phyloP scores from a whole-genome alignment of 768 basidiomycete species.

The Suillus weaverae region DNA sequence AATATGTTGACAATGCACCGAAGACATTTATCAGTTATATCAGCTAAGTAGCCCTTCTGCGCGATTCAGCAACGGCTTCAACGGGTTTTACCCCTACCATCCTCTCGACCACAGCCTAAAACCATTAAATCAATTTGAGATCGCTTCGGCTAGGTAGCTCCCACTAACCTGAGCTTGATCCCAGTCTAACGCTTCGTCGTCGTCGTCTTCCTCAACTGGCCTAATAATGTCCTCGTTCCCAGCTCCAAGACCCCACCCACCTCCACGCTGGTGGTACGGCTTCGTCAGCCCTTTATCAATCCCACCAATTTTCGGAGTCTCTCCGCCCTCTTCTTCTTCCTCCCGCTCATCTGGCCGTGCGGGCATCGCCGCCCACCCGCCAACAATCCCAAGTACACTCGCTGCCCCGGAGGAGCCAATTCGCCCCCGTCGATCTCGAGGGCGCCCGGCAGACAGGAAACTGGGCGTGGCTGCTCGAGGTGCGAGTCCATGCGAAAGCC shows the following conservation, averaged over 20 bases:
- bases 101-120: conserved; percentile 53
- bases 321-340: conserved; percentile 50
- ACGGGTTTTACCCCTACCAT: conserved; percentile 53
- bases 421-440: conserved; percentile 77
- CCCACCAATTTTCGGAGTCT: conserved; percentile 54
- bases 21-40: background rate
- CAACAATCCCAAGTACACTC: conserved; percentile 30
- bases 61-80: conserved; percentile 27
- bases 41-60: conserved; percentile 25
- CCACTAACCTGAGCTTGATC: conserved; percentile 62
- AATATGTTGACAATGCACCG: conserved; percentile 39
- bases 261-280: conserved; percentile 39
- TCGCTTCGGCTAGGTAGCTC: background rate
- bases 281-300: conserved; percentile 32
- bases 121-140: background rate
- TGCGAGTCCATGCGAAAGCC: conserved; percentile 26
- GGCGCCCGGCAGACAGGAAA: conserved; percentile 71
- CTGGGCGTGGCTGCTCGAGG: conserved; percentile 46
- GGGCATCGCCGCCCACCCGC: conserved; percentile 30
- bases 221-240: conserved; percentile 51
- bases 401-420: conserved; percentile 48
- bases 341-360: conserved; percentile 33
- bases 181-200: conserved; percentile 65
- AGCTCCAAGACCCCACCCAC: conserved; percentile 74
- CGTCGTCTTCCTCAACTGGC: conserved; percentile 58